A percentile compares a stretch with the other conserved stretches of the same genome.
Conservation (phyloP, 1,139 yeast species). For the Kodamaea fungicola region DNA sequence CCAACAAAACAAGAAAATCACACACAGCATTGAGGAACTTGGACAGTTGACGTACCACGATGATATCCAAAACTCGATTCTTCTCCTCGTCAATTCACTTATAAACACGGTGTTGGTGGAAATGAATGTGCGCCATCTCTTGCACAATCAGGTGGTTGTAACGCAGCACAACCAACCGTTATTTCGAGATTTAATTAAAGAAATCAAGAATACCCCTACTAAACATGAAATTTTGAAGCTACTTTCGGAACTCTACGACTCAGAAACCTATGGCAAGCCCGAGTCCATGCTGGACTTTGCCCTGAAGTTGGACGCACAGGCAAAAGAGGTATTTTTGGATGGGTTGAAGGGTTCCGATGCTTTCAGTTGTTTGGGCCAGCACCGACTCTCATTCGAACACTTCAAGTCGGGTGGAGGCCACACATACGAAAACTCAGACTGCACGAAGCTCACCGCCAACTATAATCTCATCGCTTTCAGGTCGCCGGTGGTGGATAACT, state of each 20-base stretch:
- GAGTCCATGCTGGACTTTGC: slow-evolving; percentile 15
- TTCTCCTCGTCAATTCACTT: slow-evolving; percentile 13
- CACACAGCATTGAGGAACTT: neutral
- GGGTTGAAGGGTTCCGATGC: slow-evolving; percentile 9
- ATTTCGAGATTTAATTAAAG: slow-evolving; percentile 15
- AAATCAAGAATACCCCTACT: slow-evolving; percentile 13
- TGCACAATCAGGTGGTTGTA: slow-evolving; percentile 11
- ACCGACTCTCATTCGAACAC: slow-evolving; percentile 20
- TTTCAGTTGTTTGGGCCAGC: slow-evolving; percentile 21
- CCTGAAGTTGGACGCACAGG: slow-evolving; percentile 12
- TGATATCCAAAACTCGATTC: slow-evolving; percentile 18
- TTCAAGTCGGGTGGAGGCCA: slow-evolving; percentile 32
- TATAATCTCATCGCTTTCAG: slow-evolving; percentile 15
- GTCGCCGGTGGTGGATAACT: slow-evolving; percentile 13
- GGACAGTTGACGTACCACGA: slow-evolving; percentile 1
- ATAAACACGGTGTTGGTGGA: slow-evolving; percentile 25
- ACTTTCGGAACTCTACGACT: slow-evolving; percentile 13
- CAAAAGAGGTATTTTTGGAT: slow-evolving; percentile 12
- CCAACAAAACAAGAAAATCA: neutral
- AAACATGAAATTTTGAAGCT: slow-evolving; percentile 16
- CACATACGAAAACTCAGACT: slow-evolving; percentile 29
- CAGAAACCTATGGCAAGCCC: slow-evolving; percentile 12
- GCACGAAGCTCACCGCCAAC: slow-evolving; percentile 15
- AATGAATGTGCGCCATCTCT: slow-evolving; percentile 19
- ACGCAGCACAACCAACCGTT: slow-evolving; percentile 9